Evolutionary conservation across 1,284 basidiomycete species (phyloP), one percentile per base, ranked within the genome.

Genomic region (Neonothopanus nambi): DNA sequence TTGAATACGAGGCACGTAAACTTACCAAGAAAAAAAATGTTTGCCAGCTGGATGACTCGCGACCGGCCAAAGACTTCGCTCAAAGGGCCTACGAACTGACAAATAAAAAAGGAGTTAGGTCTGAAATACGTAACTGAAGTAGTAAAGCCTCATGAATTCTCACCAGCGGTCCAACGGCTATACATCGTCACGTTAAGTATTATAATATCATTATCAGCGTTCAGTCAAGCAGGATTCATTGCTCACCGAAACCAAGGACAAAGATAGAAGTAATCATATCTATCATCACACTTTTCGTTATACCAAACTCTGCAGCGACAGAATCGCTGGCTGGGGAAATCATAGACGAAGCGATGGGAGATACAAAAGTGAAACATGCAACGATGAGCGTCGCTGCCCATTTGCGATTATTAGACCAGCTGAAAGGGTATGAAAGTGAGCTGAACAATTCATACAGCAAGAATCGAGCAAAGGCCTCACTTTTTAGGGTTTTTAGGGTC

Each of bases 401-500:
- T 54, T 57, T 57, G 13, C 50, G 52, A 40, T 40, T 47, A 21
- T 36, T 44, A 7, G 44, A 40, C 56, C 56, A 57, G 46, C 56
- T 57, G 12, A 15, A 30, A n/a, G 26, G 23, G 3, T 28, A 28
- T n/a, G 28, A 3, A 21, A n/a, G 6, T 18, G 15, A 23, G 17
- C 20, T 36, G 21, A 37, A 17, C n/a, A 41, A 37, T 11, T 26
- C 15, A 7, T 24, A 18, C 13, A 9, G 26, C 17, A n/a, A n/a
- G 6, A 13, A 12, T 8, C 28, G 24, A 7, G 21, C 17, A 12
- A 28, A 9, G 59, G 9, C 30, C 71, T 47, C 60, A 75, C 77
- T 86, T 86, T 61, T 78, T 78, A 1, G 85, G 85, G 63, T 87
- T 86, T 40, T 69, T 63, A 3, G 79, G 80, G 65, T 85, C 82